phyloP scores from a whole-genome alignment of 805 yeast genomes.

The Lipomyces yamanashiensis region DNA sequence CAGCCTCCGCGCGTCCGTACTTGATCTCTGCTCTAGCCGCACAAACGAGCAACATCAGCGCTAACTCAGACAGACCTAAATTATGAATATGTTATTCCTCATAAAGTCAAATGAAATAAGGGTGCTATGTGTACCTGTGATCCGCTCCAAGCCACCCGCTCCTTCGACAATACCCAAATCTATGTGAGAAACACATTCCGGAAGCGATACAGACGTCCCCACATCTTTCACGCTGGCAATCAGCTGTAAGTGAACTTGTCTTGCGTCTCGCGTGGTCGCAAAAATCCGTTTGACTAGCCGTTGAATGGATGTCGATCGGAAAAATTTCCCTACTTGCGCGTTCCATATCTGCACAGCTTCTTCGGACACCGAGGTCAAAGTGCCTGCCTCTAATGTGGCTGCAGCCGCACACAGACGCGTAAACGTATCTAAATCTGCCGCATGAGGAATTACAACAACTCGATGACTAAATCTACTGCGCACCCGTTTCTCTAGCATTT shows the following conservation, averaged over 20 bases:
- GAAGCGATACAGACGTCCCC: conserved; percentile 3
- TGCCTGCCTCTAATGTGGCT: conserved; percentile 9
- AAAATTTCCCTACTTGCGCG: background rate
- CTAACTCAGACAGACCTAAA: conserved; percentile 66
- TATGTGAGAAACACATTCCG: background rate
- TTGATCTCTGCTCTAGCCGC: conserved; percentile 74
- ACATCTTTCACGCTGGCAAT: conserved; percentile 9
- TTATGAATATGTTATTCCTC: background rate
- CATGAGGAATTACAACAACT: conserved; percentile 59
- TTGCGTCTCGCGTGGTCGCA: conserved; percentile 21
- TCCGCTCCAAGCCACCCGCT: conserved; percentile 18
- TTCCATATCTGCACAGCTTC: conserved; percentile 44
- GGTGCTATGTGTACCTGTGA: conserved; percentile 13
- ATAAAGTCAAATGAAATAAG: background rate
- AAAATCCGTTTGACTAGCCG: conserved; percentile 20
- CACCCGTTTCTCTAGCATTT: conserved; percentile 87
- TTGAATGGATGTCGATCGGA: background rate
- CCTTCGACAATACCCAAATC: conserved; percentile 14
- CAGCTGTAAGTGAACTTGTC: conserved; percentile 18
- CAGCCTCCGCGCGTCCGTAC: conserved; percentile 38
- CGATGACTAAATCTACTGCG: conserved; percentile 87
- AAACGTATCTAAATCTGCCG: conserved; percentile 56
- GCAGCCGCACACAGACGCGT: conserved; percentile 52
- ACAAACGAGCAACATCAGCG: conserved; percentile 69
- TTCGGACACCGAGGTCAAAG: background rate